Base-by-base conservation (phyloP, 495 filamentous ascomycete species). In the Aspergillus steynii region DNA sequence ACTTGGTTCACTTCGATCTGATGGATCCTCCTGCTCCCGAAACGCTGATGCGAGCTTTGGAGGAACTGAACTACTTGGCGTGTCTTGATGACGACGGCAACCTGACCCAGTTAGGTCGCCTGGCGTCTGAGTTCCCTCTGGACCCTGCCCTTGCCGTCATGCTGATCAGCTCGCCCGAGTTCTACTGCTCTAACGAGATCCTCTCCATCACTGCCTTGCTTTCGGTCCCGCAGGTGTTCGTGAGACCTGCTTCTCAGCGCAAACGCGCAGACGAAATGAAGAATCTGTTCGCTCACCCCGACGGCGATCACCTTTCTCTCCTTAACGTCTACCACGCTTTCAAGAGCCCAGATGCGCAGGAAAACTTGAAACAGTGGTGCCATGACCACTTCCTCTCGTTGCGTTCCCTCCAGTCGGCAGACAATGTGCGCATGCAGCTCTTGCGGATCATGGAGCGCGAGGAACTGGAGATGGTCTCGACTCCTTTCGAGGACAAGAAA, bases 261-360 rank as follows among this genome's bases (percentile, higher is more conserved):
- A 94, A 96, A 74, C 86, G 89, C n/a, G 95, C 96, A 32, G 96
- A 99, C 67, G 94, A 98, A 69, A 97, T 97, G 92, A 99, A 98
- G 78, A 82, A 85, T 49, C 84, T 92, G 45, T 99, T 99, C 71
- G 89, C 93, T 12, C 95, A 99, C 68, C 82, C 85, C 6, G 93
- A 97, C 63, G 95, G 95, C 52, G 95, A 99, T 67, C 95, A 99
- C 66, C 80, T 99, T 15, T 97, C 93, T 15, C 87, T 99, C 77
- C 83, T 99, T 27, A 99, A 99, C 71, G 96, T 94, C 42, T 99
- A 97, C 74, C 96, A 99, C 74, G 96, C 96, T 20, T 99, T 94
- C 86, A 96, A 94, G 78, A 77, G 83, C 48, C 74, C 85, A 7
- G 82, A 89, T 6, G 86, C 87, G 0, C 90, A 93, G 70, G 80